Percentiles rank a stretch among this genome's conserved stretches.
These are phyloP conservation scores for Pseudogymnoascus sp. DNA, from an alignment of 2,329 filamentous ascomycete species.

Conservation along the genomic window DNA sequence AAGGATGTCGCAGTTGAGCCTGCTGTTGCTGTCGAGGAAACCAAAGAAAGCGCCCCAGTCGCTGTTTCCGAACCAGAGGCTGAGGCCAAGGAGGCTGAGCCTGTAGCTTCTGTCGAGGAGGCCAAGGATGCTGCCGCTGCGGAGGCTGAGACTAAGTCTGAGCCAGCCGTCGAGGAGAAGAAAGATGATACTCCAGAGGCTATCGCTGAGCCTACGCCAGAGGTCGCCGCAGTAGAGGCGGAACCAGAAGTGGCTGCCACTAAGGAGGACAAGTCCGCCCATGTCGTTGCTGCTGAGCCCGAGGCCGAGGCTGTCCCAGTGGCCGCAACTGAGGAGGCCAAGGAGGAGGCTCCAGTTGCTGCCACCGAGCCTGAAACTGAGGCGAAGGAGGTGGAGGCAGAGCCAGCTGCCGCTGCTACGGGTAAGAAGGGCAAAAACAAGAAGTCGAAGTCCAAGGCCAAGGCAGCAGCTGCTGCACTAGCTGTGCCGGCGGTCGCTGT, in stretches of 20 bases:
- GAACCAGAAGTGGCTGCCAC: neutral
- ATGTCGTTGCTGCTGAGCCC: neutral
- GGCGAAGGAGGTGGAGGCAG: neutral
- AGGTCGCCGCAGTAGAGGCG: neutral
- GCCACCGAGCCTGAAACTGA: slow-evolving; percentile 1
- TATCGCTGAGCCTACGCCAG: neutral
- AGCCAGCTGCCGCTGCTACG: neutral
- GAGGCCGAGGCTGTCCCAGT: neutral
- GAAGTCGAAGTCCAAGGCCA: neutral
- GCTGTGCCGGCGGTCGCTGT: neutral
- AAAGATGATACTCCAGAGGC: neutral
- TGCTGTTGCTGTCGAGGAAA: neutral
- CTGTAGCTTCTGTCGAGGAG: neutral
- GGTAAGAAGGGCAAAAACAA: slow-evolving; percentile 2
- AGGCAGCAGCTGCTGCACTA: neutral
- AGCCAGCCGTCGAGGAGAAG: neutral
- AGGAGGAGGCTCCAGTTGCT: neutral
- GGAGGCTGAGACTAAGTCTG: neutral
- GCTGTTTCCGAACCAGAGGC: neutral
- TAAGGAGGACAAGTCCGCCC: neutral
- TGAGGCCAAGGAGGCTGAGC: neutral
- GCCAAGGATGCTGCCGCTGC: neutral
- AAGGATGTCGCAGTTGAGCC: neutral
- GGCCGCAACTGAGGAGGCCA: neutral
- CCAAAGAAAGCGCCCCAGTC: neutral